phyloP scores from a whole-genome alignment of 2,329 filamentous ascomycete genomes.

The Penicillium griseofulvum region DNA sequence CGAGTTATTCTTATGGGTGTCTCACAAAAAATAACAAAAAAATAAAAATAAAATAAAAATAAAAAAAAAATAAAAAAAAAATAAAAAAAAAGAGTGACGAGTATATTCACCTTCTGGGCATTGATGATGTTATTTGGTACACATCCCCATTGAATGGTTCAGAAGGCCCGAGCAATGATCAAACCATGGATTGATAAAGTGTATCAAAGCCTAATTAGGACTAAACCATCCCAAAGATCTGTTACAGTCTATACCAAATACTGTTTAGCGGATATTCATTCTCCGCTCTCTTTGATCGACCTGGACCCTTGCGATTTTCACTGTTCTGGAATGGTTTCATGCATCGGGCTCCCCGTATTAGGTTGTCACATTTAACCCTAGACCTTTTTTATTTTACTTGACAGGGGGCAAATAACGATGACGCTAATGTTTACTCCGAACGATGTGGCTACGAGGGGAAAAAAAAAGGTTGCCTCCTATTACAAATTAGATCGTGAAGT shows the following conservation, averaged over 20 bases:
- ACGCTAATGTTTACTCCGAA: slow-evolving; percentile 1
- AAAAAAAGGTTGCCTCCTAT: slow-evolving; percentile 8
- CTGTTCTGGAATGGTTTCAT: slow-evolving; percentile 3
- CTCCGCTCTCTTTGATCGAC: neutral
- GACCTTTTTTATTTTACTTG: neutral
- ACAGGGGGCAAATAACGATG: slow-evolving; percentile 6
- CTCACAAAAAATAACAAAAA: no score
- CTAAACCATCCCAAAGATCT: neutral
- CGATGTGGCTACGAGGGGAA: neutral
- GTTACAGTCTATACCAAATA: neutral
- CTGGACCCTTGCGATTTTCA: neutral
- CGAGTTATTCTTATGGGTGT: neutral
- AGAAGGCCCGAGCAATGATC: neutral
- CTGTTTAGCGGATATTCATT: neutral
- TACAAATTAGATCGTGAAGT: neutral
- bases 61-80: no score
- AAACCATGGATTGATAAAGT: neutral
- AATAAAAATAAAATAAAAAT: no score
- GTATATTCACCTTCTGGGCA: no score
- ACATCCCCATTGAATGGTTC: neutral
- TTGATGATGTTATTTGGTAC: no score
- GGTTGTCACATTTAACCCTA: neutral
- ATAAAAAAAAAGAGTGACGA: no score
- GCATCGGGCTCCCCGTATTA: slow-evolving; percentile 5
- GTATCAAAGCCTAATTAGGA: neutral